Base-by-base conservation (phyloP, 2,329 filamentous ascomycete species). In the Pseudonectria foliicola region DNA sequence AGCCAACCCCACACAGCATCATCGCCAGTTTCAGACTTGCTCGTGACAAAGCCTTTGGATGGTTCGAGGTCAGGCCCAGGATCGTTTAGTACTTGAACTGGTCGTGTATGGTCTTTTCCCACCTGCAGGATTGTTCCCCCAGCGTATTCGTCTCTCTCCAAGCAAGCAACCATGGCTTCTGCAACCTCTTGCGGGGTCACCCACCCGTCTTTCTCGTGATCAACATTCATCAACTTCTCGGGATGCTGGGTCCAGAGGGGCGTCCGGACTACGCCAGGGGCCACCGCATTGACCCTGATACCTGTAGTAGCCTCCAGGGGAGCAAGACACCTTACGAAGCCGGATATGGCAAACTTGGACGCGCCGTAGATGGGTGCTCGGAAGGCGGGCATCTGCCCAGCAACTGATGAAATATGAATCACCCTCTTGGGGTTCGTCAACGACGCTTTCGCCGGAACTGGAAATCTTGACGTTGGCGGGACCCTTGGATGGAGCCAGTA, bases 191-290 rank as follows among this genome's bases (percentile, higher is more conserved):
- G 43, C 0, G 66, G 60, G 0, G 60, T 62, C 1, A 67, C 59
- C 64, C 65, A 70, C 0, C 39, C 52, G 35, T 66, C 63, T 15
- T 48, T 39, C 4, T 37, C 38, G 16, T 51, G 34, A 6, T 65
- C 52, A 1, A 70, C 39, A 25, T 55, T 55, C 12, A 48, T 45
- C 13, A 67, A 39, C 42, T 68, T 70, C 42, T 70, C 66, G 0
- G 63, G 60, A 25, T 67, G 41, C 2, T 70, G 66, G 0, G 52
- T 60, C 64, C 66, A 68, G 3, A 71, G 39, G 3, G 68, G 68
- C 2, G 68, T 71, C 7, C 53, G 47, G 1, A 70, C 61, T 1
- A 67, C 33, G 0, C 64, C 67, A 0, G 68, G 68, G 0, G 67
- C 65, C 0, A 71, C 62, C 0, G 60, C 66, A 30, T 53, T 63